phyloP scores from a whole-genome alignment of 1,139 yeast genomes.

The Petasospora fabianii region DNA sequence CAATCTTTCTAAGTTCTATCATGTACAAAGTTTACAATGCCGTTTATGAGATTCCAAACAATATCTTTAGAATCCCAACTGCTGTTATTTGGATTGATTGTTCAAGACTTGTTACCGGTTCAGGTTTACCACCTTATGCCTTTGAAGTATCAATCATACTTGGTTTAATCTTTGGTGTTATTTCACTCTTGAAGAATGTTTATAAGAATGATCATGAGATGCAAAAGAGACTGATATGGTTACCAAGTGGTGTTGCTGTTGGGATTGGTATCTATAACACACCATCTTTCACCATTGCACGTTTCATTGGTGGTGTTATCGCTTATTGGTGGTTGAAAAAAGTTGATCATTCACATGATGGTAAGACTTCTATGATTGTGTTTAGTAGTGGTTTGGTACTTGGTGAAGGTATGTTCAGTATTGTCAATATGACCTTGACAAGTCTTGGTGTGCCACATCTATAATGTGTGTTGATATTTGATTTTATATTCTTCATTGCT shows the following conservation, averaged over 20 bases:
- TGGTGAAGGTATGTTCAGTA: constrained; percentile 91
- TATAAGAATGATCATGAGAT: constrained; percentile 37
- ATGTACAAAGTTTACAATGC: constrained; percentile 80
- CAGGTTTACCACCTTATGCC: constrained; percentile 82
- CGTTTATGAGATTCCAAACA: constrained; percentile 82
- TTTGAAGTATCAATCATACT: constrained; percentile 59
- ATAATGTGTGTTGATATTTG: not conserved
- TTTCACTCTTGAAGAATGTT: constrained; percentile 63
- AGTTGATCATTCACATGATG: constrained; percentile 32
- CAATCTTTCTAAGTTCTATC: constrained; percentile 70
- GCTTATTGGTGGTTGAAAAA: constrained; percentile 56
- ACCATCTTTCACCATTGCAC: constrained; percentile 89
- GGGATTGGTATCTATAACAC: constrained; percentile 95
- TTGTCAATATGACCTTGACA: constrained; percentile 73
- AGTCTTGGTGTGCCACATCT: constrained; percentile 50
- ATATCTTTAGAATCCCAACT: constrained; percentile 82
- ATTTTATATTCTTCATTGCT: constrained; percentile 3
- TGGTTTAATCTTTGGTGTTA: constrained; percentile 63
- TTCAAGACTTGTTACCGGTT: constrained; percentile 86
- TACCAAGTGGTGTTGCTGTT: constrained; percentile 95
- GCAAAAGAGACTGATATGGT: constrained; percentile 46
- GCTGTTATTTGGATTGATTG: constrained; percentile 97
- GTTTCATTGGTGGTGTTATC: constrained; percentile 85
- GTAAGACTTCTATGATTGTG: constrained; percentile 70
- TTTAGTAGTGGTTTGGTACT: constrained; percentile 88